These are phyloP conservation scores for Entelexis sorbosivorans DNA, from an alignment of 1,139 yeast species.

Conservation along the genomic window DNA sequence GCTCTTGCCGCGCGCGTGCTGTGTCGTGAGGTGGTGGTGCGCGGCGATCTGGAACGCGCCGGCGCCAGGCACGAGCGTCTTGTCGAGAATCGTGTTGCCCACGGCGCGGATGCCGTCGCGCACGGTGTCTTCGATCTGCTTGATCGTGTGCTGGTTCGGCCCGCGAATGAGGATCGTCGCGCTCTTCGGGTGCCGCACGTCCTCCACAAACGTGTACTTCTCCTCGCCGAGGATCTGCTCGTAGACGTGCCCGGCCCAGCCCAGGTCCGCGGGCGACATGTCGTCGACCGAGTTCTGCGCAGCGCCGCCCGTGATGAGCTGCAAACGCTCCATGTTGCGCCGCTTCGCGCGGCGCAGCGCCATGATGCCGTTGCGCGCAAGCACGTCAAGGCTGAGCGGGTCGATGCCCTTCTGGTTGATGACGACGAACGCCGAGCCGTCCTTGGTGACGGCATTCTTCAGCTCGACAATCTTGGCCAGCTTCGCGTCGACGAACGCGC, in stretches of 20 bases:
- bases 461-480: slow-evolving; percentile 81
- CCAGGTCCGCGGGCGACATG: slow-evolving; percentile 70
- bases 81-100: slow-evolving; percentile 78
- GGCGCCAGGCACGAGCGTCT: slow-evolving; percentile 85
- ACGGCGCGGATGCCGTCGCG: slow-evolving; percentile 96
- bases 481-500: slow-evolving; percentile 91
- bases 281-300: slow-evolving; percentile 98
- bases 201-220: slow-evolving; percentile 90
- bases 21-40: slow-evolving; percentile 46
- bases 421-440: slow-evolving; percentile 71
- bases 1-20: slow-evolving; percentile 66
- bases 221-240: slow-evolving; percentile 95
- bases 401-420: slow-evolving; percentile 98
- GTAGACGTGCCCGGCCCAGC: slow-evolving; percentile 82
- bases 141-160: slow-evolving; percentile 76
- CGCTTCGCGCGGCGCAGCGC: slow-evolving; percentile 97
- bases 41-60: slow-evolving; percentile 91
- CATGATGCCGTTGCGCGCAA: slow-evolving; percentile 84
- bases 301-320: slow-evolving; percentile 91
- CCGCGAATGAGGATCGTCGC: slow-evolving; percentile 90
- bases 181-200: slow-evolving; percentile 81
- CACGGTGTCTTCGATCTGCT: slow-evolving; percentile 91
- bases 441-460: slow-evolving; percentile 81
- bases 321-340: slow-evolving; percentile 97
- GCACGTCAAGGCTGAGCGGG: slow-evolving; percentile 90